phyloP scores from a whole-genome alignment of 306 rosid genomes.

The Malus fusca region DNA sequence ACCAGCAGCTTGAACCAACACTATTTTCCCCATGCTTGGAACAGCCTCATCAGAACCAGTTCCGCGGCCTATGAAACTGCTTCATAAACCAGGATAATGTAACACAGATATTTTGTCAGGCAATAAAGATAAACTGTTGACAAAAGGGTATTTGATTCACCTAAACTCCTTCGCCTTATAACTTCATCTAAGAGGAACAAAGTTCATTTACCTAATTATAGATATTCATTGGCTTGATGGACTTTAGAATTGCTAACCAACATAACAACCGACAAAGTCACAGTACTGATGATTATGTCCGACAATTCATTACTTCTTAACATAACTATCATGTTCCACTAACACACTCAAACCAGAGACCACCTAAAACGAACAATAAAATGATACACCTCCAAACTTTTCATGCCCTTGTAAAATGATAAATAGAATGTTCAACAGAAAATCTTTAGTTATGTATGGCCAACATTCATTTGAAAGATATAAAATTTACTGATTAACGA shows the following conservation, averaged over 20 bases:
- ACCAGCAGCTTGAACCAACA: slow-evolving; percentile 74
- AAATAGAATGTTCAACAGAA: neutral
- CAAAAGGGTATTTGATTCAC: neutral
- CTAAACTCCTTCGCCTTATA: slow-evolving; percentile 1
- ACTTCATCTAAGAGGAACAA: neutral
- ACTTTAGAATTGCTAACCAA: neutral
- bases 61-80: slow-evolving; percentile 40
- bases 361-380: neutral
- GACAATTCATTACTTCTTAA: neutral
- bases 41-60: slow-evolving; percentile 22
- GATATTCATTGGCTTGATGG: neutral
- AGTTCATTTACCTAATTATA: neutral
- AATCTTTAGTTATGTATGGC: neutral
- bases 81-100: slow-evolving; percentile 9
- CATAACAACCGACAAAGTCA: neutral
- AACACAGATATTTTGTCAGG: neutral
- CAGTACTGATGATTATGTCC: neutral
- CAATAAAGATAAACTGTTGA: neutral
- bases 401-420: neutral
- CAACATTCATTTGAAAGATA: neutral
- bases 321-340: neutral
- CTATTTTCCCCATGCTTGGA: slow-evolving; percentile 43
- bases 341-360: neutral
- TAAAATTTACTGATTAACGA: neutral
- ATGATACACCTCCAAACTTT: neutral